Conservation (phyloP, 2,329 filamentous ascomycete species). For the Furcasterigmium furcatum region DNA sequence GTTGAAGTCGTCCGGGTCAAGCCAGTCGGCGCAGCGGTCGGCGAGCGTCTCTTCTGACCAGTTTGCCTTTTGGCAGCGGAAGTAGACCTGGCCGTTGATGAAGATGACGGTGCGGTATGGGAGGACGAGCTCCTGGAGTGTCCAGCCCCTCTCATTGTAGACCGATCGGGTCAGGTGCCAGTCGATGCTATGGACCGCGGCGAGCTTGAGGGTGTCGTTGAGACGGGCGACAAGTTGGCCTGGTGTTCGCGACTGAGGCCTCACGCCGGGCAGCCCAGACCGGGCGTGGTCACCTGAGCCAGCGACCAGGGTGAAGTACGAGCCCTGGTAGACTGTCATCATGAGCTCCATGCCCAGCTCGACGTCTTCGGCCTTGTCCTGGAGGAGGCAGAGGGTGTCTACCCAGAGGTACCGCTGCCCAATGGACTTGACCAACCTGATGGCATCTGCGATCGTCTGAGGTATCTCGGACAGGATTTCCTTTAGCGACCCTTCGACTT, state of each 20-base stretch:
- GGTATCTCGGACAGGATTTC: too few species aligned
- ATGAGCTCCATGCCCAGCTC: too few species aligned
- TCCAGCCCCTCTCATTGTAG: constrained; percentile 6
- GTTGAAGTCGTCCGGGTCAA: constrained; percentile 2
- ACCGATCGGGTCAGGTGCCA: constrained; percentile 7
- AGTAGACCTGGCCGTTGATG: constrained; percentile 6
- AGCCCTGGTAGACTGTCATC: constrained; percentile 2
- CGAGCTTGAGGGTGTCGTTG: constrained; percentile 3
- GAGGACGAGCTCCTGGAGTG: background rate
- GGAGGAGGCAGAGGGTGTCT: too few species aligned
- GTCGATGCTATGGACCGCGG: constrained; percentile 5
- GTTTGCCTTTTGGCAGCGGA: constrained; percentile 9
- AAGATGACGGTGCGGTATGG: constrained; percentile 4
- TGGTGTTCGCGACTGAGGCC: background rate
- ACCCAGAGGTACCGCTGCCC: too few species aligned
- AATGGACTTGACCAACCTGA: too few species aligned
- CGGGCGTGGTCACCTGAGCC: background rate
- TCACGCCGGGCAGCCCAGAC: background rate
- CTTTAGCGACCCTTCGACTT: too few species aligned
- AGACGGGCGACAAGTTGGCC: constrained; percentile 1
- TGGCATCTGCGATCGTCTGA: too few species aligned
- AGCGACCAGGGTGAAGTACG: background rate
- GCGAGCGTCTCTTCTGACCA: constrained; percentile 9
- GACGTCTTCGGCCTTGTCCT: too few species aligned
- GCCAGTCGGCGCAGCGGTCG: constrained; percentile 3